phyloP scores from a whole-genome alignment of 169 alveolate species.

The Eimeria nieschulzi region DNA sequence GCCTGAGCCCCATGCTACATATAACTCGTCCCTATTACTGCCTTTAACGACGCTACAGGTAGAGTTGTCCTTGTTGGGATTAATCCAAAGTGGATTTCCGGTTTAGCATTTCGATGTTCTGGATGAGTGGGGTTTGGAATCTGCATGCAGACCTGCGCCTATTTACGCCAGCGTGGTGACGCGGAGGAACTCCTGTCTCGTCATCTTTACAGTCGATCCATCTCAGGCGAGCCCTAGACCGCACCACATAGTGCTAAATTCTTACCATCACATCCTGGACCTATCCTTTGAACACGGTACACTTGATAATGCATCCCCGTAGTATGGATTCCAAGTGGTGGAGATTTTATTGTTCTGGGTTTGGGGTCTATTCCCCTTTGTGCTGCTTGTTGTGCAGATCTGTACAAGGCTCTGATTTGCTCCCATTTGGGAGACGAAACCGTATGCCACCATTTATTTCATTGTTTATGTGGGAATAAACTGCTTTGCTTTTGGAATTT shows the following conservation, averaged over 20 bases:
- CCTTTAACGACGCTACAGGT: neutral
- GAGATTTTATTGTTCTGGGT: too few species aligned
- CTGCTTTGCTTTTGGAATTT: neutral
- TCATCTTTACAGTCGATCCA: slow-evolving; percentile 38
- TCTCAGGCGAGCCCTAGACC: neutral
- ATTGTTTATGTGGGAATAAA: neutral
- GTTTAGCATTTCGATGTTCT: neutral
- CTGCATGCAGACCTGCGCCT: neutral
- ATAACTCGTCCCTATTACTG: too few species aligned
- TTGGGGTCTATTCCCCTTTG: too few species aligned
- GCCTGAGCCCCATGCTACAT: too few species aligned
- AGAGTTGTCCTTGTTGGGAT: neutral
- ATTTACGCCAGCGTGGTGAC: slow-evolving; percentile 1
- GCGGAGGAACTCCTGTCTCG: slow-evolving; percentile 4
- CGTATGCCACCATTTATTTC: neutral
- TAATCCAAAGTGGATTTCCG: neutral
- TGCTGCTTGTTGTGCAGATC: neutral
- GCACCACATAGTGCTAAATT: too few species aligned
- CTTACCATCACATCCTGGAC: too few species aligned
- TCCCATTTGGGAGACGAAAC: neutral
- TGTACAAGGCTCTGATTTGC: slow-evolving; percentile 5
- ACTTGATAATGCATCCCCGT: too few species aligned
- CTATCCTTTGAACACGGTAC: too few species aligned
- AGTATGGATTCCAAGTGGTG: too few species aligned
- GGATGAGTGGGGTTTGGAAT: neutral